phyloP scores from a whole-genome alignment of 78 protist genomes.

The Dictyostelium capitatum region DNA sequence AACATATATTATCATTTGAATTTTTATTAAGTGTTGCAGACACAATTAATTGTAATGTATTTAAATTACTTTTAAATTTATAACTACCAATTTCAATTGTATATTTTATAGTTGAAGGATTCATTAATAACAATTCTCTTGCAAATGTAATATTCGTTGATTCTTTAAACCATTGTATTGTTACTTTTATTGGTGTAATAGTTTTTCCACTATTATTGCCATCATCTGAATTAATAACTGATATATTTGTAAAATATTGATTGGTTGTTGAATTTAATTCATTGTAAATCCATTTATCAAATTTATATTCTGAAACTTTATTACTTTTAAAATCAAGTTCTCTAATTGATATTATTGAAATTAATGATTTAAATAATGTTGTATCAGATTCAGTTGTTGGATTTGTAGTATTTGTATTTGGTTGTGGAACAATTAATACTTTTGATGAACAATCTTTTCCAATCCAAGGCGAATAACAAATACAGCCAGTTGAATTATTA shows the following conservation, averaged over 20 bases:
- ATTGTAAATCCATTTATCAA: conserved; percentile 10
- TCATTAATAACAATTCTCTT: background rate
- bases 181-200: background rate
- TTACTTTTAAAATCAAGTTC: background rate
- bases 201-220: background rate
- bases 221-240: background rate
- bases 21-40: background rate
- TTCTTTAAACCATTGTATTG: background rate
- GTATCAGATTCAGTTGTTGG: background rate
- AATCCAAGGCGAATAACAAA: background rate
- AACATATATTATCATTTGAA: background rate
- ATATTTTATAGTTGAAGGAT: conserved; percentile 16
- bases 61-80: background rate
- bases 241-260: conserved; percentile 10
- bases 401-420: background rate
- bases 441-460: background rate
- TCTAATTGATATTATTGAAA: conserved; percentile 10
- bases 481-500: background rate
- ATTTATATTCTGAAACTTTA: background rate
- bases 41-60: conserved; percentile 10
- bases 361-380: background rate
- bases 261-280: background rate
- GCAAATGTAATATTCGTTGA: conserved; percentile 14
- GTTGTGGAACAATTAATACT: background rate
- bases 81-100: conserved; percentile 27